phyloP scores from a whole-genome alignment of 495 filamentous ascomycete species.

The Hypoxylon trugodes region DNA sequence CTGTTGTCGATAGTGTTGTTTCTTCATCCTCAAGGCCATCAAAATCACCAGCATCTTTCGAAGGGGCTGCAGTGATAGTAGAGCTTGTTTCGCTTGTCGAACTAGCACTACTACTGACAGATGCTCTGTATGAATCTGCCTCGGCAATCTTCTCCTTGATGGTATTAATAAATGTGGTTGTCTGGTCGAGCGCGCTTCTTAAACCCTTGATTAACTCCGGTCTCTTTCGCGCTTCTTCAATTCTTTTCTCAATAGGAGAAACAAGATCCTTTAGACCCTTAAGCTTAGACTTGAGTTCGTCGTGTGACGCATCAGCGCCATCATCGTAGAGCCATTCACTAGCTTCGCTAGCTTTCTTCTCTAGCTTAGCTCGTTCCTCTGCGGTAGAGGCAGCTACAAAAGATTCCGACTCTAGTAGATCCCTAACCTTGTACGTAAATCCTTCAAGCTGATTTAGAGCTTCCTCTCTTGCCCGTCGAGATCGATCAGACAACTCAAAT shows the following conservation, averaged over 20 bases:
- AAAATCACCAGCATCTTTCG: constrained; percentile 56
- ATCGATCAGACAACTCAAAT: constrained; percentile 83
- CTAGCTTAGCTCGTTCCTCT: constrained; percentile 67
- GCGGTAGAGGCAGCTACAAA: constrained; percentile 75
- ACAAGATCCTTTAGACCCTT: constrained; percentile 76
- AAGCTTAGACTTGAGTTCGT: constrained; percentile 74
- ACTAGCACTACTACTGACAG: constrained; percentile 51
- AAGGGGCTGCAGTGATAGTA: constrained; percentile 51
- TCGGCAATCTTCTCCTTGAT: constrained; percentile 60
- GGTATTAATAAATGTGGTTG: constrained; percentile 57
- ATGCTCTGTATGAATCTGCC: constrained; percentile 57
- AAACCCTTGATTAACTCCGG: constrained; percentile 71
- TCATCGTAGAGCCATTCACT: constrained; percentile 93
- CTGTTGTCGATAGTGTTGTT: constrained; percentile 50
- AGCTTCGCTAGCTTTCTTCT: constrained; percentile 68
- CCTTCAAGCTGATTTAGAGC: constrained; percentile 89
- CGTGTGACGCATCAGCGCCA: constrained; percentile 75
- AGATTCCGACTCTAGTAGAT: constrained; percentile 76
- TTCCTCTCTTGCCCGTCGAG: constrained; percentile 82
- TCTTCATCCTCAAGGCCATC: constrained; percentile 70
- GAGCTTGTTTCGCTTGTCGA: constrained; percentile 52
- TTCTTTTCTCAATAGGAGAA: constrained; percentile 71
- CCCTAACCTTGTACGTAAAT: constrained; percentile 90
- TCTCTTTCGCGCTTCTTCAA: constrained; percentile 70
- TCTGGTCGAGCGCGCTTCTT: constrained; percentile 67